Conservation (phyloP, 2,329 filamentous ascomycete species). For the Cladosporium sp. region DNA sequence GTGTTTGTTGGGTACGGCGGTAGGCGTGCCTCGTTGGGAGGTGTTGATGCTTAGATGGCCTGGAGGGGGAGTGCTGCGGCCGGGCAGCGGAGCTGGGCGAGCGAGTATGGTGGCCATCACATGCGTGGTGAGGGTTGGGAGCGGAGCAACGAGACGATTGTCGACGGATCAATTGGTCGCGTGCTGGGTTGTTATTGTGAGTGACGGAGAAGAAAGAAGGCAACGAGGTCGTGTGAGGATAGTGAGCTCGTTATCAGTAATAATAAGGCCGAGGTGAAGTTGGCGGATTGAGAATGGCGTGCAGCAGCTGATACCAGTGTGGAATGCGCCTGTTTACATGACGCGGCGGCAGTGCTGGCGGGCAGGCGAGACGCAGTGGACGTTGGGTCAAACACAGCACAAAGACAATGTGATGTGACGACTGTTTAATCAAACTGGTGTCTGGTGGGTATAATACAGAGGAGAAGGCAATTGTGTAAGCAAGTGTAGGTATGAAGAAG, state of each 20-base stretch:
- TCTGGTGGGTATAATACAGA: no score
- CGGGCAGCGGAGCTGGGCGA: slow-evolving; percentile 10
- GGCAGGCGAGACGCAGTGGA: no score
- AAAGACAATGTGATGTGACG: no score
- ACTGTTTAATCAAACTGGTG: no score
- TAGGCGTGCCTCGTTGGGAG: slow-evolving; percentile 51
- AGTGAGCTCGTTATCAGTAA: slow-evolving; percentile 4
- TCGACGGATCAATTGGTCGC: slow-evolving; percentile 6
- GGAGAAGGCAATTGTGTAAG: no score
- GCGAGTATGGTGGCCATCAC: slow-evolving; percentile 20
- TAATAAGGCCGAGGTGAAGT: not conserved
- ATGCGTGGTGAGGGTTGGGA: not conserved
- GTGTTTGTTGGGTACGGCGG: slow-evolving; percentile 79
- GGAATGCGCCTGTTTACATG: slow-evolving; percentile 13
- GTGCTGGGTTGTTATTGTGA: not conserved
- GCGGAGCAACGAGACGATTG: not conserved
- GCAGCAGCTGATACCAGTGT: not conserved
- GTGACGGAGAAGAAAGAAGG: not conserved
- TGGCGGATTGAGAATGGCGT: no score
- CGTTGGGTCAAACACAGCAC: no score
- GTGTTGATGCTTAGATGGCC: slow-evolving; percentile 57
- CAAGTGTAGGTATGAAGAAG: no score
- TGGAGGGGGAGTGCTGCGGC: slow-evolving; percentile 35
- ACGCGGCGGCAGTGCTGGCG: slow-evolving; percentile 5
- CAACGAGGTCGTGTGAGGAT: not conserved